Evolutionary conservation across 257 asterid genomes (phyloP), one percentile per base, ranked within the genome.

Genomic region (Przewalskia tangutica): DNA sequence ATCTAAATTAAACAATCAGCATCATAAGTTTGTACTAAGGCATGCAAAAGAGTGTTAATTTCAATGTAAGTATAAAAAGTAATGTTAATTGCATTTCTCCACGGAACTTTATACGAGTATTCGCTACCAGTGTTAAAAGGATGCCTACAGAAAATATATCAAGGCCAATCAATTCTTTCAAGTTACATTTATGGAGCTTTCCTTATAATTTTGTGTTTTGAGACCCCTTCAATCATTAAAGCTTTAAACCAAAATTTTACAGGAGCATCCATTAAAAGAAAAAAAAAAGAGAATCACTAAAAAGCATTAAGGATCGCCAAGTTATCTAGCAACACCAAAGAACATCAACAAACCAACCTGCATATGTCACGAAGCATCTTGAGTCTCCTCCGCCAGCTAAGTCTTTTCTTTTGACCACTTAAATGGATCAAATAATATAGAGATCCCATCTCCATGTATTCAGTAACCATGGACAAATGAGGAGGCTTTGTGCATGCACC

Each of bases 401-500:
- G 88, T 88, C 87, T 92, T 91, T 93, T 94, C 89, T 94, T 96
- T 88, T 93, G 98, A 83, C 98, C 98, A 81, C 99, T 94, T 76
- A 89, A 83, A 85, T 96, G 98, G 83, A 96, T 91, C 93, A 96
- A 89, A 84, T 90, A 87, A 80, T 93, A 96, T 53, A 96, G 85
- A 11, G 99, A 96, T 51, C 99, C 99, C 98, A 94, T 94, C 86
- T 96, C 99, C 98, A 96, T 93, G 92, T 92, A 96, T 85, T 96
- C 99, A 18, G 99, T 94, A 82, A 94, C 77, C 97, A 94, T 91
- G 8, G 97, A 96, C 87, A 96, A 85, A 34, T 88, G 97, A 75
- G 99, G 99, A 79, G 99, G 99, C 84, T 70, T 92, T 34, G 95
- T 96, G 87, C 99, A 96, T 83, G 99, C 99, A 54, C 99, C 99